Conservation (phyloP, 2,329 filamentous ascomycete genomes). For the Acephala macrosclerotiorum region DNA sequence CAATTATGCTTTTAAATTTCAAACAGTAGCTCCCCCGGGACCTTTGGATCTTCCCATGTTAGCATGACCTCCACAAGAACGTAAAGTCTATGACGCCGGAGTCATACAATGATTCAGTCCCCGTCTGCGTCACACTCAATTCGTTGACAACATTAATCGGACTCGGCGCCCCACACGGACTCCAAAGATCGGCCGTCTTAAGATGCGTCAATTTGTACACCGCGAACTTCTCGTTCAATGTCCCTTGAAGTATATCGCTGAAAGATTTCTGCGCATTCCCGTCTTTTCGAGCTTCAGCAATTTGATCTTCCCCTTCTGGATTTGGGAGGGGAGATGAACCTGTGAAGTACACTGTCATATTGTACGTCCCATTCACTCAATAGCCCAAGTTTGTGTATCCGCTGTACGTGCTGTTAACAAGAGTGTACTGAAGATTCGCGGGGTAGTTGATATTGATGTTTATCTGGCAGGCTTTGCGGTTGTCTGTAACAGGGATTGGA, state of each 20-base stretch:
- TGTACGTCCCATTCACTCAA: conserved; percentile 13
- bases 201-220: neutral
- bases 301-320: neutral
- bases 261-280: neutral
- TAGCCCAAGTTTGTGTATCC: conserved; percentile 15
- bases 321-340: conserved; percentile 5
- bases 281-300: neutral
- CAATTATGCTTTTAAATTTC: too few species aligned
- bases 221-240: neutral
- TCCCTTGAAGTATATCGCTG: neutral
- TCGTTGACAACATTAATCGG: conserved; percentile 26
- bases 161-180: conserved; percentile 12
- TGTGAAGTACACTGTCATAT: conserved; percentile 17
- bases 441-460: conserved; percentile 22
- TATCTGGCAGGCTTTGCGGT: conserved; percentile 21
- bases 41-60: too few species aligned
- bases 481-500: neutral
- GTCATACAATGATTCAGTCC: conserved; percentile 10
- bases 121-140: conserved; percentile 13
- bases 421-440: conserved; percentile 14
- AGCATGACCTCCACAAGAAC: conserved; percentile 6
- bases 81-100: conserved; percentile 10
- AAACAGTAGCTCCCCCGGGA: too few species aligned
- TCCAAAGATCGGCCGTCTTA: conserved; percentile 16
- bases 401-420: conserved; percentile 15